phyloP scores from a whole-genome alignment of 2,329 filamentous ascomycete genomes.

The Pezicula neosporulosa region DNA sequence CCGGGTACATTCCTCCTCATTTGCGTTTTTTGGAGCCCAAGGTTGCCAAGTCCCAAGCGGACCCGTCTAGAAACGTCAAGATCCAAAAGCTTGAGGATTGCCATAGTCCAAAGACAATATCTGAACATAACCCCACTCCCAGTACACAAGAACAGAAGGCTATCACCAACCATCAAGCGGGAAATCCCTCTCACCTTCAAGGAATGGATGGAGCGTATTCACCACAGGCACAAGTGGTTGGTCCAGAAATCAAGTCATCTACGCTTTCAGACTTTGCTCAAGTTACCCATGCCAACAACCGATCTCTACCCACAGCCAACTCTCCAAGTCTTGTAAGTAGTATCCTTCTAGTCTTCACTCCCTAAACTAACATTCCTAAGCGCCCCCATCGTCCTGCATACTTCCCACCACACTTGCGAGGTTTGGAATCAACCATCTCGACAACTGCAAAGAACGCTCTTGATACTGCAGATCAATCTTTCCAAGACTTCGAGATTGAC shows the following conservation, averaged over 20 bases:
- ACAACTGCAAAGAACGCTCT: neutral
- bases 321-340: neutral
- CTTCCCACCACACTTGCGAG: conserved; percentile 6
- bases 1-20: neutral
- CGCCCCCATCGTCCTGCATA: neutral
- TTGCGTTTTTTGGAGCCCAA: neutral
- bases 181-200: too few relatives aligned
- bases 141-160: too few relatives aligned
- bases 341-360: neutral
- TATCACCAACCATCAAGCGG: too few relatives aligned
- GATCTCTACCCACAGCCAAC: neutral
- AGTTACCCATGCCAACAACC: too few relatives aligned
- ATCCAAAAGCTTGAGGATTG: neutral
- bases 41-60: neutral
- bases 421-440: neutral
- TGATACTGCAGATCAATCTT: neutral
- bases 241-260: too few relatives aligned
- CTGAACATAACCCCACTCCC: too few relatives aligned
- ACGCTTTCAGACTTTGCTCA: too few relatives aligned
- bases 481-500: neutral
- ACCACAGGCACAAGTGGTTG: too few relatives aligned
- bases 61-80: too few relatives aligned
- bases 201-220: too few relatives aligned
- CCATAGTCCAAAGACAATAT: too few relatives aligned
- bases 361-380: neutral